Evolutionary conservation across 1,139 yeast genomes (phyloP), one percentile per base, ranked within the genome.

Genomic region (Lodderomyces theae): DNA sequence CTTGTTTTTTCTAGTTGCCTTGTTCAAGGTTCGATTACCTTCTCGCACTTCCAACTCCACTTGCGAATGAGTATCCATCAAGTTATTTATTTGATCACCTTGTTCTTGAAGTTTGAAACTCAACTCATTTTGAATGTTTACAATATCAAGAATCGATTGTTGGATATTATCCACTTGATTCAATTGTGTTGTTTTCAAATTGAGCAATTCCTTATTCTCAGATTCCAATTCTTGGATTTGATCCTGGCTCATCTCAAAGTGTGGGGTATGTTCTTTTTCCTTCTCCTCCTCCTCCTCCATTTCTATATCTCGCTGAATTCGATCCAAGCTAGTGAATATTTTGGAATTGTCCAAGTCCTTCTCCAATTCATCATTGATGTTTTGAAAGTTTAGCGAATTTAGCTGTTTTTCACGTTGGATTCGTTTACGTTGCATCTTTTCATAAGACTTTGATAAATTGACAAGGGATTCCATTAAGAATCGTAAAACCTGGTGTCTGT

Each of bases 91-190:
- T 57, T 80, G 83, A 40, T 82, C 85, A 3, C 86, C 80, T 60
- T 92, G 98, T 0, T 79, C 63, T 26, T 81, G 80, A 40, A 92
- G 66, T 55, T 90, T 95, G 39, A 82, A 69, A 3, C 89, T 75
- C 45, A 92, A 69, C 53, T 88, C 95, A 24, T 83, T 73, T 54
- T 89, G 95, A 48, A 92, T 63, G 42, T 82, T 79, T 2, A 92
- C 77, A 38, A 92, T 85, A 56, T 89, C 97, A 40, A 82, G 64
- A 66, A 90, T 81, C 2, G 95, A 80, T 45, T 72, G 74, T 56
- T 89, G 94, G n/a, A 92, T 78, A 46, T 74, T 69, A 48, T 79
- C 80, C 9, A 81, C 86, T 49, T 80, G 79, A 41, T 79, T 77
- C 34, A 90, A 64, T 50, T 89, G 95, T 38, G 80, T 80, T 13